Evolutionary conservation across 139 green algal species (phyloP), one percentile per base, ranked within the genome.

Genomic region (Coelastrella sp.): DNA sequence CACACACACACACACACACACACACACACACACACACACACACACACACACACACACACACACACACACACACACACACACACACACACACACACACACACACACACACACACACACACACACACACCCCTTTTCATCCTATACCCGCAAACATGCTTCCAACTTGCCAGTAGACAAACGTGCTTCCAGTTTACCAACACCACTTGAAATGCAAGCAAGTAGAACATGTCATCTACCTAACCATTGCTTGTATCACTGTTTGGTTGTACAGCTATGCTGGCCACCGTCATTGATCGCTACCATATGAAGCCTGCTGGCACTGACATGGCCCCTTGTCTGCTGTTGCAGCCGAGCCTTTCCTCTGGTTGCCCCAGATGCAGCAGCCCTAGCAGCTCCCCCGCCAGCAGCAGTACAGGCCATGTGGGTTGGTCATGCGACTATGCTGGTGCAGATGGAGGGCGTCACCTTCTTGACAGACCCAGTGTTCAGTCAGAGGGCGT

Each of bases 401-500:
- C 22, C 57, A 12, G 79, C 22, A 19, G 79, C 66, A 15, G 35
- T 91, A 22, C 66, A 82, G 24, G 88, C 88, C 15, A 56, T 91
- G 70, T 91, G 88, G 95, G 87, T 97, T 15, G 96, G 96, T 0
- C 96, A 98, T 90, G 93, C 94, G 24, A 96, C 90, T 6, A 83
- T 94, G 19, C 90, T 98, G 63, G 92, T 96, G 57, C 93, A 96
- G 80, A 94, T 97, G 91, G 93, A 92, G 60, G 95, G 95, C 14
- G 7, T 96, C 11, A 94, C 88, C 19, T 95, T 98, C 81, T 86
- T 98, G 22, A 98, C 96, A 1, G 96, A 98, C 90, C 96, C 96
- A 0, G 79, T 96, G 7, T 97, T 98, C 81, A 91, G 87, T 8
- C 75, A 95, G 66, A 93, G 94, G 17, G 94, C 90, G 78, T 92